Evolutionary conservation across 2,329 filamentous ascomycete species (phyloP), one percentile per base, ranked within the genome.

Genomic region (Lachnellula cervina): DNA sequence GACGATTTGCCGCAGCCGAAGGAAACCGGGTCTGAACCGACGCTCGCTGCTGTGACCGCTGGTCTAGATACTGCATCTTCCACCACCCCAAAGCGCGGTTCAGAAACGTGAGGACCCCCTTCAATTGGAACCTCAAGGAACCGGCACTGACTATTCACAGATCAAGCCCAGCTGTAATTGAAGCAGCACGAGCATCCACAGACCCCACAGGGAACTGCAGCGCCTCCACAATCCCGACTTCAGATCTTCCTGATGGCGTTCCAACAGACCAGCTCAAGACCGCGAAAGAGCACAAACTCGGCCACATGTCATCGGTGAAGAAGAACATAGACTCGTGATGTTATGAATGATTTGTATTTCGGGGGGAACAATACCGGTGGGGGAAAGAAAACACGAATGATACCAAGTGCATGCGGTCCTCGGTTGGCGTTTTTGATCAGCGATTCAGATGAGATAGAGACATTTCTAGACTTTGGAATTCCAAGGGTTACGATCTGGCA

Each of bases 161-260:
- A 56, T 49, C 63, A 64, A 48, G 58, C 66, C 34, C 28, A 51
- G 21, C 51, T 16, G 2, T 17, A 35, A n/a, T 32, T 19, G 2
- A 47, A 37, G 4, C 11, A 11, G 21, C n/a, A 19, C 32, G 25
- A 16, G 52, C 34, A 11, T 21, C 51, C 32, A 43, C 48, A 4
- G 34, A 49, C 2, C 47, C 47, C 14, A 21, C 42, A 32, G 46
- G 51, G 13, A 44, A 19, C 42, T 19, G 19, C 16, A 64, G 68
- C 2, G 57, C 65, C 13, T 65, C 69, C 43, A 69, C 71, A 52
- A 63, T 72, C 11, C 68, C 69, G 0, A 76, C 74, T 1, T 62
- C 66, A n/a, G 70, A 73, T n/a, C 64, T 76, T 4, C 74, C 75
- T 0, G 74, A 67, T 38, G 74, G 75, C 2, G 64, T 64, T 23